Percentiles rank a stretch among this genome's conserved stretches.
Evolutionary conservation across 352 stramenopile species (phyloP).

Genomic region (Globisporangium okanoganense): DNA sequence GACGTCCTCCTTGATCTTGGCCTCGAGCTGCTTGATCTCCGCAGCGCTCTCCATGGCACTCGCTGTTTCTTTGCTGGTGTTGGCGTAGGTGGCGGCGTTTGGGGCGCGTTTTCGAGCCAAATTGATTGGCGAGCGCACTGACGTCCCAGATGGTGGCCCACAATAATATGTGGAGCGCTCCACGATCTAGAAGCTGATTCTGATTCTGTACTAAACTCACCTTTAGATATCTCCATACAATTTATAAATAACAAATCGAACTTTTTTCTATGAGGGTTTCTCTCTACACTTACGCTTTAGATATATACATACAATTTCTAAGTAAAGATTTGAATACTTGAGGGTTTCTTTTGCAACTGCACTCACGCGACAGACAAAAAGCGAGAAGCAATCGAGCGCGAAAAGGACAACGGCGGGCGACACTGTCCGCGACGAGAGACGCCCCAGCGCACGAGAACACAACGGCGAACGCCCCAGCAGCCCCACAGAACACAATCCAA

Average conservation of each 20-base stretch:
- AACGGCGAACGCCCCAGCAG: neutral
- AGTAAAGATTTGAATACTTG: neutral
- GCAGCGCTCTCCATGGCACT: slow-evolving; percentile 47
- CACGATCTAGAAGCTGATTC: neutral
- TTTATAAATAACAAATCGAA: no score
- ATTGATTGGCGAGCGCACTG: slow-evolving; percentile 17
- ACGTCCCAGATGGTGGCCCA: neutral
- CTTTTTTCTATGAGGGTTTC: no score
- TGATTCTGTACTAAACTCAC: no score
- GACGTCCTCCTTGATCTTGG: slow-evolving; percentile 83
- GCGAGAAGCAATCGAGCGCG: neutral
- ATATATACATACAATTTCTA: neutral
- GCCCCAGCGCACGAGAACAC: neutral
- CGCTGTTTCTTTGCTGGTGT: neutral
- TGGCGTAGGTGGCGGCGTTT: slow-evolving; percentile 13
- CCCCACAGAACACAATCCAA: neutral
- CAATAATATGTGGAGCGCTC: neutral
- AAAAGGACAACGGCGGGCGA: neutral
- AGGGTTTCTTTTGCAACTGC: no score
- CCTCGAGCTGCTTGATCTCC: slow-evolving; percentile 85
- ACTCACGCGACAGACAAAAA: neutral
- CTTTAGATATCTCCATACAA: no score
- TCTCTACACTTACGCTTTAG: no score
- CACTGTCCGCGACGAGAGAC: neutral
- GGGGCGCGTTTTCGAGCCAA: slow-evolving; percentile 13